Conservation (phyloP, 2,329 filamentous ascomycete genomes). For the Talaromyces sp. region DNA sequence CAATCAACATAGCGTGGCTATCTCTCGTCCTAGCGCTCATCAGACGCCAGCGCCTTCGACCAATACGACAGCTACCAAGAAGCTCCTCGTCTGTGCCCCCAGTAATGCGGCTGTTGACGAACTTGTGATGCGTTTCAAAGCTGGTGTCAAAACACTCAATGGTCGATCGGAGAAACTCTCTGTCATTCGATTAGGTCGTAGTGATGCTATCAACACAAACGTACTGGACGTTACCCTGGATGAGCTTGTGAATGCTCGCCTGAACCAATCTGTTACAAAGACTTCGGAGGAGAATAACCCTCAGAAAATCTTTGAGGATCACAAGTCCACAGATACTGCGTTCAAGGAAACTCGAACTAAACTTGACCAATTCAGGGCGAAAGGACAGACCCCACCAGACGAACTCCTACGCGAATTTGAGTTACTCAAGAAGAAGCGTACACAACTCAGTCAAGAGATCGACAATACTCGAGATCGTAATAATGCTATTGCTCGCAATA, state of each 20-base stretch:
- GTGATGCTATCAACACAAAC: conserved; percentile 83
- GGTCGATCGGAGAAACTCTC: conserved; percentile 72
- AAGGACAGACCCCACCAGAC: conserved; percentile 39
- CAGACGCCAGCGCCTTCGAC: conserved; percentile 29
- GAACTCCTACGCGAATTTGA: conserved; percentile 71
- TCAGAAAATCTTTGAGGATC: conserved; percentile 65
- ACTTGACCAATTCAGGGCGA: conserved; percentile 61
- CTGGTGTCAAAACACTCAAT: conserved; percentile 71
- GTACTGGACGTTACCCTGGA: conserved; percentile 92
- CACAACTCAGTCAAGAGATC: conserved; percentile 71
- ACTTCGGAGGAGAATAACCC: conserved; percentile 48
- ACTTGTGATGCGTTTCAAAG: conserved; percentile 84
- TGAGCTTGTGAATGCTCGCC: conserved; percentile 72
- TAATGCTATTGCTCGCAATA: conserved; percentile 73
- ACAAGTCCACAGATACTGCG: conserved; percentile 57
- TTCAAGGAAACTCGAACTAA: conserved; percentile 66
- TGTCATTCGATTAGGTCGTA: conserved; percentile 82
- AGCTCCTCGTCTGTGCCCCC: conserved; percentile 92
- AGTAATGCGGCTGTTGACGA: conserved; percentile 98
- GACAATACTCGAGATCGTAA: conserved; percentile 83
- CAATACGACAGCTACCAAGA: conserved; percentile 56
- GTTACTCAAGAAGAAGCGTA: conserved; percentile 69
- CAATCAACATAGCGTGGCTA: conserved; percentile 42
- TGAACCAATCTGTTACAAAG: conserved; percentile 48
- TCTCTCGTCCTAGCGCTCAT: conserved; percentile 40